phyloP scores from a whole-genome alignment of 257 asterid genomes.

The Solanum corneliomulleri region DNA sequence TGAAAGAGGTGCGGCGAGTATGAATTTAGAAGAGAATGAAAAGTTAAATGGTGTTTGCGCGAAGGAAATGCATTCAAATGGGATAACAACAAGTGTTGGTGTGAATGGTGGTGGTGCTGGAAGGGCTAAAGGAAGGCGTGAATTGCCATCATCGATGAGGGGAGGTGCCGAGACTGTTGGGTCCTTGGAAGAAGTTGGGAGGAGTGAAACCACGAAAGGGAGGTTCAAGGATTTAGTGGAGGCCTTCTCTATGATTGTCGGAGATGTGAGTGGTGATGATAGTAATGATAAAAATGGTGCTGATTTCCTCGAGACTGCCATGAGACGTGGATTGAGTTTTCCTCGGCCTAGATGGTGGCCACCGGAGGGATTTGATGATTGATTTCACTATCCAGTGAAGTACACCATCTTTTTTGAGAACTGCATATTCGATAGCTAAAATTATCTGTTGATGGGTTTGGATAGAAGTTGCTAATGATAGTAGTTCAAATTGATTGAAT shows the following conservation, averaged over 20 bases:
- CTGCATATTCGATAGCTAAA: background rate
- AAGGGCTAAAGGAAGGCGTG: slow-evolving; percentile 1
- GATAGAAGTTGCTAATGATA: background rate
- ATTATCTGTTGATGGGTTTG: background rate
- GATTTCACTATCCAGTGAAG: background rate
- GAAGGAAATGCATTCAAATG: background rate
- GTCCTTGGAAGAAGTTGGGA: background rate
- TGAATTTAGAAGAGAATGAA: background rate
- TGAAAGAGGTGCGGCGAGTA: background rate
- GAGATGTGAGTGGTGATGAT: background rate
- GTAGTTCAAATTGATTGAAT: background rate
- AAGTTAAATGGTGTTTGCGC: background rate
- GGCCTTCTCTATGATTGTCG: background rate
- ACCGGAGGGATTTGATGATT: slow-evolving; percentile 4
- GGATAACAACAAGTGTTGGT: background rate
- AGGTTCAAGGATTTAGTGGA: background rate
- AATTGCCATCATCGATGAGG: slow-evolving; percentile 17
- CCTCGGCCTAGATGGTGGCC: slow-evolving; percentile 39
- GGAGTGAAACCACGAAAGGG: background rate
- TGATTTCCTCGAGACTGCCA: slow-evolving; percentile 20
- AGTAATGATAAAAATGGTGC: slow-evolving; percentile 1
- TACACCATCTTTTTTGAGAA: background rate
- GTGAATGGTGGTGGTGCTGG: background rate
- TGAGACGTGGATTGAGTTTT: slow-evolving; percentile 22
- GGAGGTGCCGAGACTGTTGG: slow-evolving; percentile 5